These are phyloP conservation scores for Hygrocybe punicea DNA, from an alignment of 768 basidiomycete species.

Conservation along the genomic window DNA sequence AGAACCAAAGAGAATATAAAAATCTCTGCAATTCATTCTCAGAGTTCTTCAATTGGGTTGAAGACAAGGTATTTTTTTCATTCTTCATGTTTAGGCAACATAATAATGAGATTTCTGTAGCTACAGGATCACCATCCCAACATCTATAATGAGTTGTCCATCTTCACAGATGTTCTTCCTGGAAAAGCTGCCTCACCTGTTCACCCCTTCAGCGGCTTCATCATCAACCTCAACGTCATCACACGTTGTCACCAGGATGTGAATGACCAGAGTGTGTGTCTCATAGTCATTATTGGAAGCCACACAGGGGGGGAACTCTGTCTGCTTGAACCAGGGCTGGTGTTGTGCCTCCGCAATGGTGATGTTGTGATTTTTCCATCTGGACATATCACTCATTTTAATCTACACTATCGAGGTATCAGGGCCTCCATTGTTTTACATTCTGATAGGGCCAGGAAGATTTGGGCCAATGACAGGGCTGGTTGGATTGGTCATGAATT, in stretches of 20 bases:
- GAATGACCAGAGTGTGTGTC: conserved; percentile 21
- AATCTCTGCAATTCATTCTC: conserved; percentile 2
- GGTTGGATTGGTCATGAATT: conserved; percentile 2
- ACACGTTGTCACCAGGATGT: conserved; percentile 22
- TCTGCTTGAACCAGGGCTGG: conserved; percentile 23
- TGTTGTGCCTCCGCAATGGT: conserved; percentile 15
- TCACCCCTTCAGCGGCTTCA: conserved; percentile 21
- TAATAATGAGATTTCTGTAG: not conserved
- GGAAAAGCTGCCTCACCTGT: conserved; percentile 11
- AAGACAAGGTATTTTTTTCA: conserved; percentile 2
- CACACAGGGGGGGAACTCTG: conserved; percentile 24
- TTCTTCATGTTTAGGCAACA: not conserved
- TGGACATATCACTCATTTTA: conserved; percentile 20
- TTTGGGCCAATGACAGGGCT: conserved; percentile 3
- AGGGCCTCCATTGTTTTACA: conserved; percentile 20
- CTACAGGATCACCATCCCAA: conserved; percentile 3
- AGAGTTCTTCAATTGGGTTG: conserved; percentile 40
- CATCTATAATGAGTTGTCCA: conserved; percentile 6
- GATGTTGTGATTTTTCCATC: conserved; percentile 24
- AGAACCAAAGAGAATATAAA: not conserved
- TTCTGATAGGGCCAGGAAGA: conserved; percentile 9
- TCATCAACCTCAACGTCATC: conserved; percentile 20
- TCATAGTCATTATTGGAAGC: conserved; percentile 18
- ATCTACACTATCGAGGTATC: conserved; percentile 16
- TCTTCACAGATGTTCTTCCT: conserved; percentile 16